Percentiles rank a stretch among this genome's conserved stretches.
phyloP scores from a whole-genome alignment of 2,329 filamentous ascomycete species.

The Septoria linicola region DNA sequence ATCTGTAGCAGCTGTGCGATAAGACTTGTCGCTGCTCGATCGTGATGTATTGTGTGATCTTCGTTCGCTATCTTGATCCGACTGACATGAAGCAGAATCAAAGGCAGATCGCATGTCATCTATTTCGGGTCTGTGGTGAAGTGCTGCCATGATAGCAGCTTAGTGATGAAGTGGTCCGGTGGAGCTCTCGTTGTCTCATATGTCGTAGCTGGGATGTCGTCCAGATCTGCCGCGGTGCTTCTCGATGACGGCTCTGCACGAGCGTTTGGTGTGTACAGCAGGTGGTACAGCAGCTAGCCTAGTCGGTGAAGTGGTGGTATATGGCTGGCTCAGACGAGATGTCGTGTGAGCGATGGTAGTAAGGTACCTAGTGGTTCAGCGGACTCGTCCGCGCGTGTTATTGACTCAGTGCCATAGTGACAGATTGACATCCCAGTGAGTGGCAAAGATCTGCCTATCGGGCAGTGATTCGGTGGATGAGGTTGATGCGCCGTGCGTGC shows the following conservation, averaged over 20 bases:
- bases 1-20: constrained; percentile 31
- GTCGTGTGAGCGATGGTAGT: not conserved
- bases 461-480: not conserved
- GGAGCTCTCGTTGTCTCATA: constrained; percentile 13
- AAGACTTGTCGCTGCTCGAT: constrained; percentile 30
- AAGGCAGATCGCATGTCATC: constrained; percentile 35
- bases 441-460: not conserved
- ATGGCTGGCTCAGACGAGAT: constrained; percentile 5
- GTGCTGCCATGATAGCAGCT: constrained; percentile 23
- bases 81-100: constrained; percentile 24
- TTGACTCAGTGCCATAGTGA: constrained; percentile 13
- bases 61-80: constrained; percentile 25
- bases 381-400: constrained; percentile 5
- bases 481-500: no score
- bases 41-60: constrained; percentile 23
- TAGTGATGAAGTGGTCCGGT: not conserved
- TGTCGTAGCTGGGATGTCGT: constrained; percentile 16
- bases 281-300: constrained; percentile 11
- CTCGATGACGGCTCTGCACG: constrained; percentile 17
- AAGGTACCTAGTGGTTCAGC: no score
- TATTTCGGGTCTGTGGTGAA: constrained; percentile 34
- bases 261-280: constrained; percentile 21
- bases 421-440: constrained; percentile 10
- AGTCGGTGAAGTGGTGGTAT: not conserved
- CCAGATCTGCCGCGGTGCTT: constrained; percentile 7